These are phyloP conservation scores for Kazachstania taianensis DNA, from an alignment of 805 yeast species.

Conservation along the genomic window DNA sequence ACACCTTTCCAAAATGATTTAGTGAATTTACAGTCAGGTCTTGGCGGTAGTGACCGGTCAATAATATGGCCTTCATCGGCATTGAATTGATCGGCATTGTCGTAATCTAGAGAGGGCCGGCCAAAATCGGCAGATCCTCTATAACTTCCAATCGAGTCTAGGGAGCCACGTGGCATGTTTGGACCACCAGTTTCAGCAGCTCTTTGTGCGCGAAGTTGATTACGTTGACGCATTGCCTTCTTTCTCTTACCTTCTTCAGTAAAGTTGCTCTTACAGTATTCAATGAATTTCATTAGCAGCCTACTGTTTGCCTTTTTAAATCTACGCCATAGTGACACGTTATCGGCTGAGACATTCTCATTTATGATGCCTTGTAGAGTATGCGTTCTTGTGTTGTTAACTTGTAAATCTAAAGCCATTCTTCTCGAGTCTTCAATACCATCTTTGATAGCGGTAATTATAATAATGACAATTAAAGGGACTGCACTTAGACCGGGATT, in stretches of 20 bases:
- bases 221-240: slow-evolving; percentile 28
- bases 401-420: slow-evolving; percentile 59
- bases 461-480: slow-evolving; percentile 69
- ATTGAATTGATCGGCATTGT: slow-evolving; percentile 47
- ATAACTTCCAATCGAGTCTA: slow-evolving; percentile 29
- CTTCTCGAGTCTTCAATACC: slow-evolving; percentile 75
- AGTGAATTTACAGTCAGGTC: slow-evolving; percentile 27
- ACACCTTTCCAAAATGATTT: slow-evolving; percentile 54
- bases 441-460: slow-evolving; percentile 67
- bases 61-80: slow-evolving; percentile 50
- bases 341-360: slow-evolving; percentile 52
- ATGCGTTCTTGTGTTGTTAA: slow-evolving; percentile 66
- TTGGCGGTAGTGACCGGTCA: slow-evolving; percentile 42
- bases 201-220: slow-evolving; percentile 19
- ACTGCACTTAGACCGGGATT: slow-evolving; percentile 66
- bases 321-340: slow-evolving; percentile 56
- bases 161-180: slow-evolving; percentile 29
- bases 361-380: slow-evolving; percentile 47
- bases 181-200: slow-evolving; percentile 16
- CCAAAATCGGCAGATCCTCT: slow-evolving; percentile 30
- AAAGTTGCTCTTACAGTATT: slow-evolving; percentile 20
- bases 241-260: slow-evolving; percentile 31
- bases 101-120: slow-evolving; percentile 26
- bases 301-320: slow-evolving; percentile 47
- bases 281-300: slow-evolving; percentile 19